These are phyloP conservation scores for Russula abietina DNA, from an alignment of 768 basidiomycete species.

Conservation along the genomic window DNA sequence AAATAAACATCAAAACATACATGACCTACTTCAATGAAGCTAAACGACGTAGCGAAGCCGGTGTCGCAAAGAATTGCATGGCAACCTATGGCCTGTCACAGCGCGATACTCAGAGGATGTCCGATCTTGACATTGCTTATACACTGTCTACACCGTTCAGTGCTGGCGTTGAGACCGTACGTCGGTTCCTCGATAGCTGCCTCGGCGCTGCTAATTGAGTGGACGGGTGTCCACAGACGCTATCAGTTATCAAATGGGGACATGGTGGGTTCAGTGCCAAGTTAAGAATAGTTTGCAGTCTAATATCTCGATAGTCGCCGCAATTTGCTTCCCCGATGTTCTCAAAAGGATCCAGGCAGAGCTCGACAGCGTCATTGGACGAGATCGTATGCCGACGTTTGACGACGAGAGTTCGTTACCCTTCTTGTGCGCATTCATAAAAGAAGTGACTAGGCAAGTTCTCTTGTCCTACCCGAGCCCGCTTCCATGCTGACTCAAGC, in stretches of 20 bases:
- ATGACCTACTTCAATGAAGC: conserved; percentile 1
- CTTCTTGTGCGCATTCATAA: conserved; percentile 20
- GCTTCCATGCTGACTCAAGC: not conserved
- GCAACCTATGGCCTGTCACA: conserved; percentile 5
- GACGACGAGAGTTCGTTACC: conserved; percentile 19
- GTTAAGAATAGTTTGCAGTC: not conserved
- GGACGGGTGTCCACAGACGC: not conserved
- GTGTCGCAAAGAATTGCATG: conserved; percentile 12
- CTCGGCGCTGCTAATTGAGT: not conserved
- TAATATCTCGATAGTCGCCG: conserved; percentile 5
- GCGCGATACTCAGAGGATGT: not conserved
- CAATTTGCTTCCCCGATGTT: conserved; percentile 18
- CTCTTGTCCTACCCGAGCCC: not conserved
- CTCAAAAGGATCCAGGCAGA: conserved; percentile 22
- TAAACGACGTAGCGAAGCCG: not conserved
- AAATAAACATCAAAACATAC: not conserved
- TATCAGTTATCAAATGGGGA: conserved; percentile 5
- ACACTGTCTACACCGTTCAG: conserved; percentile 13
- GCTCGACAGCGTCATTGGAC: conserved; percentile 21
- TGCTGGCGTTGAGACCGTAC: conserved; percentile 19
- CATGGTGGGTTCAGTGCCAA: not conserved
- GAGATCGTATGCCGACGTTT: conserved; percentile 21
- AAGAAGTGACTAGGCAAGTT: conserved; percentile 20
- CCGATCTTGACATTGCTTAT: conserved; percentile 11
- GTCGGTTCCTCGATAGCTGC: not conserved